These are phyloP conservation scores for Ganoderma multipileum DNA, from an alignment of 1,284 basidiomycete genomes.

Conservation along the genomic window DNA sequence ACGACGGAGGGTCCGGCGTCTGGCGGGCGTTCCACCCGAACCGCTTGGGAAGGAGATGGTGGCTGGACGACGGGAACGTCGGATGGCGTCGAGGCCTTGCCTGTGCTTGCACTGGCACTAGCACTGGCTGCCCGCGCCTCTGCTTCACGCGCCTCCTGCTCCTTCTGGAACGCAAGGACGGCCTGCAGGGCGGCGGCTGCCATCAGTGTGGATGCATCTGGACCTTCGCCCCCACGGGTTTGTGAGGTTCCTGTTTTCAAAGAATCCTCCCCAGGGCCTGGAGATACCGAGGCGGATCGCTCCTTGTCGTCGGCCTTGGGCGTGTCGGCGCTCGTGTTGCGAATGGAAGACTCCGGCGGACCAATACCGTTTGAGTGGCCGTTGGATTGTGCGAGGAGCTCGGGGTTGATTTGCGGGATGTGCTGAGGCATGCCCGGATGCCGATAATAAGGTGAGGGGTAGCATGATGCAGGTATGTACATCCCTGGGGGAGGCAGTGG, in stretches of 20 bases:
- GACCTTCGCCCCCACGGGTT: neutral
- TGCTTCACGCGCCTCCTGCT: constrained; percentile 21
- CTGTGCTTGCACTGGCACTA: neutral
- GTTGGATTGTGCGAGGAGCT: constrained; percentile 29
- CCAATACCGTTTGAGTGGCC: constrained; percentile 27
- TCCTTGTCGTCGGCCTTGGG: constrained; percentile 1
- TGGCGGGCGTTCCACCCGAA: constrained; percentile 2
- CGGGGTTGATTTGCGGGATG: constrained; percentile 34
- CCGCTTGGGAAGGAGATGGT: neutral
- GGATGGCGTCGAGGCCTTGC: neutral
- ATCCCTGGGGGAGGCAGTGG: constrained; percentile 38
- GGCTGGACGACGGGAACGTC: no score
- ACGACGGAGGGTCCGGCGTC: constrained; percentile 2
- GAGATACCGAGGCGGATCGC: neutral
- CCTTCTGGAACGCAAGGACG: constrained; percentile 33
- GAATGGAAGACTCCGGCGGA: constrained; percentile 29
- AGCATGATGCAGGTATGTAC: constrained; percentile 48
- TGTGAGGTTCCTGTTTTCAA: constrained; percentile 23
- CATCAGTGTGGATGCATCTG: constrained; percentile 33
- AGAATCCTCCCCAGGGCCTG: neutral
- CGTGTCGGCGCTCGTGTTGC: constrained; percentile 23
- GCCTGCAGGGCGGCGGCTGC: constrained; percentile 36
- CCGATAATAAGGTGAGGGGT: constrained; percentile 58
- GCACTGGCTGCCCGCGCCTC: neutral
- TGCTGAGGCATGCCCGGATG: constrained; percentile 39